Percentiles rank a stretch among this genome's conserved stretches.
These are phyloP conservation scores for Talaromyces sp. DNA, from an alignment of 2,329 filamentous ascomycete species.

Conservation along the genomic window DNA sequence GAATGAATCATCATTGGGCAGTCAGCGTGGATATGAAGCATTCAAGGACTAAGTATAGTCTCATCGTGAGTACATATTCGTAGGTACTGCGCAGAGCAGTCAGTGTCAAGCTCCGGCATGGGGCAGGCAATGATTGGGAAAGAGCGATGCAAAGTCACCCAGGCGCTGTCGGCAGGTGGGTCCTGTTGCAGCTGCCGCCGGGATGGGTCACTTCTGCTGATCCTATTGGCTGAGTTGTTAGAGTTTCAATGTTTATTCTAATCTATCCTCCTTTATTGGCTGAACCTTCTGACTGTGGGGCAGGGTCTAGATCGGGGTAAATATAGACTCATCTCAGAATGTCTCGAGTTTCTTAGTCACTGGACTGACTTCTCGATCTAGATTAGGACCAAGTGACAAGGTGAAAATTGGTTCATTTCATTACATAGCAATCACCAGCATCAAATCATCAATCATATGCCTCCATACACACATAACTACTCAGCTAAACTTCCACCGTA, in stretches of 20 bases:
- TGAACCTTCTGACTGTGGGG: not conserved
- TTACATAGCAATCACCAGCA: not conserved
- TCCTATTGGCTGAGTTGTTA: not conserved
- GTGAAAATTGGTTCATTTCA: not conserved
- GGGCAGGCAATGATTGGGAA: slow-evolving; percentile 14
- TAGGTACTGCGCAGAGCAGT: too few relatives aligned
- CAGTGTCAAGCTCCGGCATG: slow-evolving; percentile 2
- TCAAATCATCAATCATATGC: not conserved
- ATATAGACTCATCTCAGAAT: not conserved
- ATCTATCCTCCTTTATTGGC: not conserved
- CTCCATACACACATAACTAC: not conserved
- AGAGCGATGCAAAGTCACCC: not conserved
- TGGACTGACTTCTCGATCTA: not conserved
- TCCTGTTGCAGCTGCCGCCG: not conserved
- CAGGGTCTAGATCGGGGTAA: not conserved
- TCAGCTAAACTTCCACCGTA: slow-evolving; percentile 26
- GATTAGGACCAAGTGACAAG: not conserved
- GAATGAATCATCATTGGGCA: not conserved
- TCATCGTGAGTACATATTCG: not conserved
- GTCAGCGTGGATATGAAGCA: not conserved
- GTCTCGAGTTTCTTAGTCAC: not conserved
- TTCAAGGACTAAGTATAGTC: not conserved
- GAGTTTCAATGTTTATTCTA: slow-evolving; percentile 4
- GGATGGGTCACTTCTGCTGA: not conserved
- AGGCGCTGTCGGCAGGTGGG: not conserved